These are phyloP conservation scores for Podila horticola DNA, from an alignment of 192 early-diverging fungal genomes.

Conservation along the genomic window DNA sequence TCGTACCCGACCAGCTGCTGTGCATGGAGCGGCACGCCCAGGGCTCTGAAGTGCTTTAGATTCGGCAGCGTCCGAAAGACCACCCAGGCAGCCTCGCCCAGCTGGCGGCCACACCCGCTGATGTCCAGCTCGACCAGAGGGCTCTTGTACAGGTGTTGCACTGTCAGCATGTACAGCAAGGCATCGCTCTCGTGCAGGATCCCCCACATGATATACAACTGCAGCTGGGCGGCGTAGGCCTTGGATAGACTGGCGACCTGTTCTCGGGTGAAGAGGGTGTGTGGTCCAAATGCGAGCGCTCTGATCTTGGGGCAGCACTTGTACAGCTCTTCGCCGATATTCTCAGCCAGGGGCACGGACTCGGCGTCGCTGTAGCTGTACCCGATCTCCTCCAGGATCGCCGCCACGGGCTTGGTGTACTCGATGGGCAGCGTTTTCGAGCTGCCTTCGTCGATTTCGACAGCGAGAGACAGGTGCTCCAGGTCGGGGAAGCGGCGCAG, in stretches of 20 bases:
- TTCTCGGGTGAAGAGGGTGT: background rate
- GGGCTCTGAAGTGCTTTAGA: background rate
- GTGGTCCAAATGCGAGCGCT: background rate
- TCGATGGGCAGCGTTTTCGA: background rate
- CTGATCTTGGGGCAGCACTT: background rate
- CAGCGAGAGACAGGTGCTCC: background rate
- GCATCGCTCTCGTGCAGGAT: background rate
- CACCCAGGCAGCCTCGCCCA: background rate
- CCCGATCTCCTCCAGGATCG: background rate
- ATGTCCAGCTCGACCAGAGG: background rate
- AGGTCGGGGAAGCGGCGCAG: background rate
- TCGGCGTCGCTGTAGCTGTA: background rate
- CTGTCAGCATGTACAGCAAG: background rate
- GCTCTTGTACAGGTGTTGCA: background rate
- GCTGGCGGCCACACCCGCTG: background rate
- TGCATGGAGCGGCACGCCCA: background rate
- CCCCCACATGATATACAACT: conserved; percentile 1
- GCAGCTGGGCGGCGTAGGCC: background rate
- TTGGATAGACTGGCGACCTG: background rate
- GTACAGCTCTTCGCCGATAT: background rate
- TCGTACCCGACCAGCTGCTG: background rate
- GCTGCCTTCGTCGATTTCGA: background rate
- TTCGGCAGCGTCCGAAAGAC: conserved; percentile 1
- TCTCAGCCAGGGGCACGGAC: background rate
- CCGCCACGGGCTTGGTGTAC: background rate